A percentile compares a stretch with the other conserved stretches of the same genome.
Conservation (phyloP, 2,329 filamentous ascomycete species). For the Pseudofabraea citricarpa region DNA sequence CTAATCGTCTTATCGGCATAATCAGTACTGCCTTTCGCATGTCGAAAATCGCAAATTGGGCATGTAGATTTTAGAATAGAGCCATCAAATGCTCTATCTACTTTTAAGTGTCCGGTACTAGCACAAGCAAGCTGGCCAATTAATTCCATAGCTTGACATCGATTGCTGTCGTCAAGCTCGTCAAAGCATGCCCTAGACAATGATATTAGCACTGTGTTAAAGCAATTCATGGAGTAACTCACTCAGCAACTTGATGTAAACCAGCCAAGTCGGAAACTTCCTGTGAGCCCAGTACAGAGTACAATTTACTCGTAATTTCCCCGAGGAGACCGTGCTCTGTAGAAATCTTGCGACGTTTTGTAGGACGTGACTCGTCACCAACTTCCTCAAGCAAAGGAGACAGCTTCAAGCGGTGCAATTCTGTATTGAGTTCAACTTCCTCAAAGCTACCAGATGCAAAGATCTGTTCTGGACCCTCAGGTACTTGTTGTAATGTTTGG, state of each 20-base stretch:
- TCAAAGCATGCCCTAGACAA: constrained; percentile 36
- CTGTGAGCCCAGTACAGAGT: constrained; percentile 30
- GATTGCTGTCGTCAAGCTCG: constrained; percentile 40
- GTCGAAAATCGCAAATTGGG: constrained; percentile 23
- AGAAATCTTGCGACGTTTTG: constrained; percentile 28
- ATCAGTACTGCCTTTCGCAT: constrained; percentile 11
- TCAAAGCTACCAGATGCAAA: constrained; percentile 13
- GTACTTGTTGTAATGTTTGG: no score
- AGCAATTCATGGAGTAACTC: constrained; percentile 25
- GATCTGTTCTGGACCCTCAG: neutral
- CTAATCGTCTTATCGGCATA: constrained; percentile 12
- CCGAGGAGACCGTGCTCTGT: constrained; percentile 23
- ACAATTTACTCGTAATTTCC: constrained; percentile 28
- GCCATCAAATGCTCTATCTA: constrained; percentile 21
- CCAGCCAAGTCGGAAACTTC: constrained; percentile 30
- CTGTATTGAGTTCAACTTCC: constrained; percentile 14
- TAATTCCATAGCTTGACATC: constrained; percentile 47
- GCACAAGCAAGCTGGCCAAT: constrained; percentile 56
- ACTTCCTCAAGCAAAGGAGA: constrained; percentile 1
- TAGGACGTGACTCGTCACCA: constrained; percentile 11
- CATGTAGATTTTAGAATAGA: constrained; percentile 22
- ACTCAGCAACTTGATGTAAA: constrained; percentile 43
- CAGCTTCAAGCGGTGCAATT: constrained; percentile 18
- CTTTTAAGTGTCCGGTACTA: constrained; percentile 39
- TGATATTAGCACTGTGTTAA: constrained; percentile 6